Evolutionary conservation across 1,284 basidiomycete genomes (phyloP), one percentile per base, ranked within the genome.

Genomic region (Apiotrichum brassicae): DNA sequence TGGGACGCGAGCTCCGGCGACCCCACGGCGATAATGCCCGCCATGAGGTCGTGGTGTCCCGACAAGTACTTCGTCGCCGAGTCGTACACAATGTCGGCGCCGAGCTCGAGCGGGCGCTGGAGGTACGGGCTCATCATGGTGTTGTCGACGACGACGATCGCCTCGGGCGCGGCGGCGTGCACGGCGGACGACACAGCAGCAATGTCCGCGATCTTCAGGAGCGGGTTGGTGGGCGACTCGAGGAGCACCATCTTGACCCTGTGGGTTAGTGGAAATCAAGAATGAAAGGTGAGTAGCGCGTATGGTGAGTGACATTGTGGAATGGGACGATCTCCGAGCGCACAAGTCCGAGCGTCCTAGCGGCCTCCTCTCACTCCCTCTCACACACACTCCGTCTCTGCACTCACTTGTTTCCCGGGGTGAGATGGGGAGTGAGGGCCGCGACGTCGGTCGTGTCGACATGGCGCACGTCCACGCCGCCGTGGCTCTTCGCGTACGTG

Each of bases 61-160:
- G 86, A 89, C 44, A 99, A 80, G 72, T 97, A 99, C 74, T 99
- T 99, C 35, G 95, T 98, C 11, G 84, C 95, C 53, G 90, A 94
- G 73, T 99, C 95, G 68, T 98, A 98, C 16, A 97, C 93, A 45
- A 98, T 83, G 67, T 99, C 95, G 40, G 87, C 90, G 24, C 95
- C 95, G 54, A 95, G 85, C 67, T 97, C 91, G 45, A 98, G 81
- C 2, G 95, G 95, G 48, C 93, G 79, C 74, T 97, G 93, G 18
- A 98, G 80, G 74, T 97, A 98, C 11, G 95, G 95, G 65, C 92
- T 97, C 93, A 98, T 97, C 95, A 98, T 98, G 57, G 95, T 98
- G 74, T 99, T 99, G 75, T 99, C 95, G 22, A 93, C 90, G 25
- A 97, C 88, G 54, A 97, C 77, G 61, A 94, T 69, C 1, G 91